These are phyloP conservation scores for Jackrogersella multiformis DNA, from an alignment of 495 filamentous ascomycete species.

Conservation along the genomic window DNA sequence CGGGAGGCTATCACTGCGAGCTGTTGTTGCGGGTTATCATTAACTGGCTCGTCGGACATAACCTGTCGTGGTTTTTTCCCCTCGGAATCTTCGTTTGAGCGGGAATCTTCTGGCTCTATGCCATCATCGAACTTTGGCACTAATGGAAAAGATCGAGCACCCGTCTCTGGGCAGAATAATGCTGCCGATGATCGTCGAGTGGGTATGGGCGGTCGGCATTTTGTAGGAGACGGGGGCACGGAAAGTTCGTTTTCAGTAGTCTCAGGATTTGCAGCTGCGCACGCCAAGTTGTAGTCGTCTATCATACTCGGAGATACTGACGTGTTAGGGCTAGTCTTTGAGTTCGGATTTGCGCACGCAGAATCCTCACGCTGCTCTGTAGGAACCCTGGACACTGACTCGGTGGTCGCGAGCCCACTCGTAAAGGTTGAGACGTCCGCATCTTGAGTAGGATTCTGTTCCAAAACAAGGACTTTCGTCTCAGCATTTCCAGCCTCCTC, in stretches of 20 bases:
- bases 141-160: slow-evolving; percentile 41
- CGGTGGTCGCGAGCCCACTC: slow-evolving; percentile 19
- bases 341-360: slow-evolving; percentile 26
- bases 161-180: slow-evolving; percentile 28
- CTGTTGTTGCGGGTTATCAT: neutral
- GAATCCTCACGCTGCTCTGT: slow-evolving; percentile 23
- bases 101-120: slow-evolving; percentile 6
- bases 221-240: neutral
- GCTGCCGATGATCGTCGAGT: slow-evolving; percentile 26
- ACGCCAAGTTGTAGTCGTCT: slow-evolving; percentile 4
- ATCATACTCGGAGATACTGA: slow-evolving; percentile 16
- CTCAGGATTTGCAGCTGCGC: slow-evolving; percentile 2
- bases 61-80: neutral
- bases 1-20: neutral
- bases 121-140: slow-evolving; percentile 25
- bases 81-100: neutral
- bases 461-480: slow-evolving; percentile 6
- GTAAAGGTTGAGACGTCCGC: slow-evolving; percentile 7
- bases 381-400: slow-evolving; percentile 20
- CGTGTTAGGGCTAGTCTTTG: slow-evolving; percentile 24
- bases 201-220: slow-evolving; percentile 22
- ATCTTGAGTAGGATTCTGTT: slow-evolving; percentile 14
- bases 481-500: slow-evolving; percentile 32
- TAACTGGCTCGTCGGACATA: neutral
- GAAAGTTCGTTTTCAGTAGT: slow-evolving; percentile 1